Evolutionary conservation across 2,329 filamentous ascomycete species (phyloP), one percentile per base, ranked within the genome.

Genomic region (Fusarium haematococcum): DNA sequence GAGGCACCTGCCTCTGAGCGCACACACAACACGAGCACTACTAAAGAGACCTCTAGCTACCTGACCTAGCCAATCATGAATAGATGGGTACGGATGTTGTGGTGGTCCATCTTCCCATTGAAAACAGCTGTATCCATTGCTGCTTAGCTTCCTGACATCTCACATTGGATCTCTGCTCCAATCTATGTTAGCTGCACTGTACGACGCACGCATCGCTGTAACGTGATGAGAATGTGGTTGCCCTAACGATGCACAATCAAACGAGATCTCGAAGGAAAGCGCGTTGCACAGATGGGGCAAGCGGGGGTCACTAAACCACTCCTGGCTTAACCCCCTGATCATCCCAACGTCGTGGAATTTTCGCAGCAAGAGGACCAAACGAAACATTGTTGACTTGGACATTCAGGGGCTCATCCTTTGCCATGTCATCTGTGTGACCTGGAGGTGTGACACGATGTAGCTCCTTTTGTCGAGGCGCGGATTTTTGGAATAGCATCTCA

Each of bases 271-370:
- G 70, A 78, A 69, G 48, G 73, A 58, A 69, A 57, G 67, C 65
- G 59, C 63, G 68, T 73, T 65, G 69, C 75, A 78, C 76, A 75
- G 76, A 78, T 71, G 75, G 76, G 69, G 76, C 75, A 77, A 61
- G 67, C 52, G 70, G 70, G 25, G 63, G 10, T 7, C 18, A 10
- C 63, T 77, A 78, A 48, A 33, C 67, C 37, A 37, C 35, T 67
- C 69, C 11, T 57, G 23, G 74, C 13, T 61, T 77, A 77, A 67
- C 6, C 10, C 30, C 16, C 8, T 45, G 20, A 39, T 33, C 61
- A 48, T 60, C 56, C 50, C 61, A 63, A 25, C 39, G 20, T 63
- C 39, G 25, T 52, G 62, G 25, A 64, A 64, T 57, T 54, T 63
- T 60, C 37, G 43, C 63, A 57, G 56, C 63, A 50, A 27, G 39